Evolutionary conservation across 139 green algal species (phyloP), one percentile per base, ranked within the genome.

Genomic region (Auxenochlorella protothecoides): DNA sequence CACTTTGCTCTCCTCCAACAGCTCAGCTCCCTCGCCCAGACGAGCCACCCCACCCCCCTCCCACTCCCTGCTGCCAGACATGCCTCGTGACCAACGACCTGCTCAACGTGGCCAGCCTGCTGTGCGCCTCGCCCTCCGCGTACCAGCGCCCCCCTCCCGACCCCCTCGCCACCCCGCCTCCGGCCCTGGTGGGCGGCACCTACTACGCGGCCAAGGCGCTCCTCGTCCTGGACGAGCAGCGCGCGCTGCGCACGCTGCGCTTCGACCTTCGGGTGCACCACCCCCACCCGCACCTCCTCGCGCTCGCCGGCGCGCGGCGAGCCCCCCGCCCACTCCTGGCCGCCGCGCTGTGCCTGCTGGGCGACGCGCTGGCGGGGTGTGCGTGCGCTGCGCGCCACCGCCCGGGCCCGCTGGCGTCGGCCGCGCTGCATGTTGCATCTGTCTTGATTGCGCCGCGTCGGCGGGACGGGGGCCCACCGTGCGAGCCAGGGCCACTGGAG

Each of bases 171-270:
- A 44, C 27, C 27, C 27, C 27, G 27, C 27, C 27, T 16, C 55
- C 44, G 0, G 56, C 54, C 52, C 60, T 82, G 8, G 78, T 79
- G 9, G 78, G 78, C 5, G 69, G 74, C 4, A 14, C 56, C 6
- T 82, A 82, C 54, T 72, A 76, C 15, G 56, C 60, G 5, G 13
- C 60, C 27, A 82, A 82, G 56, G 53, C 55, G 15, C 75, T 68
- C 59, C 78, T 82, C 8, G 72, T 82, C 5, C 27, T 61, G 4
- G 74, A 82, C 51, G 78, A 82, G 66, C 78, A 83, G 54, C 59
- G 69, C 60, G 63, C 76, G 60, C 68, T 87, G 59, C 63, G 75
- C 13, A 63, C n/a, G 14, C 16, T 76, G 51, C 76, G 74, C 13
- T 71, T 87, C 44, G 76, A 82, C 57, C 70, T 79, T 54, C 55